A percentile compares a stretch with the other conserved stretches of the same genome.
Evolutionary conservation across 495 filamentous ascomycete genomes (phyloP).

Genomic region (Hypoxylon perforatum): DNA sequence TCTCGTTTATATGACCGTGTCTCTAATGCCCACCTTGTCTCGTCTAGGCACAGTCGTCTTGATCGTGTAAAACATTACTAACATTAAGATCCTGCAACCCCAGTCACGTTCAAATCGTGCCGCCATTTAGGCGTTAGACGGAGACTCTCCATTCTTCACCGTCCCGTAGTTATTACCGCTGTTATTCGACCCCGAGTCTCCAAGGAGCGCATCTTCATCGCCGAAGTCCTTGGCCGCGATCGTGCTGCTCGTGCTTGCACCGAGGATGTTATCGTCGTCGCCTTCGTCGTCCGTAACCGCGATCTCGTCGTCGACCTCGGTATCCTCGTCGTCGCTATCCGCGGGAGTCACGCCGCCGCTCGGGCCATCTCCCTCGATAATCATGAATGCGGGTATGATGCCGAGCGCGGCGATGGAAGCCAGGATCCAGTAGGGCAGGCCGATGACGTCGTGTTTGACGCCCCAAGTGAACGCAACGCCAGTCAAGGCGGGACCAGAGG

Average conservation of each 20-base stretch:
- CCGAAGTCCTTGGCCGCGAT: not conserved
- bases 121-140: not conserved
- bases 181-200: not conserved
- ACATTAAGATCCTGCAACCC: not conserved
- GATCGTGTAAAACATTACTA: slow-evolving; percentile 14
- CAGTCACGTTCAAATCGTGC: not conserved
- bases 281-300: slow-evolving; percentile 21
- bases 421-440: slow-evolving; percentile 84
- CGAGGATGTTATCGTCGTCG: slow-evolving; percentile 28
- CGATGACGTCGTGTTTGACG: slow-evolving; percentile 74
- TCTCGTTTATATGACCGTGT: not conserved
- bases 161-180: slow-evolving; percentile 19
- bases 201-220: slow-evolving; percentile 2
- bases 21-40: not conserved
- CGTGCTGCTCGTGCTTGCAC: slow-evolving; percentile 4
- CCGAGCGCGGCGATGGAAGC: slow-evolving; percentile 67
- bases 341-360: slow-evolving; percentile 45
- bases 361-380: slow-evolving; percentile 82
- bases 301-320: slow-evolving; percentile 14
- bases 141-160: not conserved
- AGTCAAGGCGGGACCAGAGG: slow-evolving; percentile 75
- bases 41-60: slow-evolving; percentile 6
- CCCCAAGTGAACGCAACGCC: slow-evolving; percentile 77
- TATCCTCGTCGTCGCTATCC: slow-evolving; percentile 54
- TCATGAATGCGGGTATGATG: slow-evolving; percentile 73